Conservation (phyloP, 306 rosid genomes). For the Malus asiatica region DNA sequence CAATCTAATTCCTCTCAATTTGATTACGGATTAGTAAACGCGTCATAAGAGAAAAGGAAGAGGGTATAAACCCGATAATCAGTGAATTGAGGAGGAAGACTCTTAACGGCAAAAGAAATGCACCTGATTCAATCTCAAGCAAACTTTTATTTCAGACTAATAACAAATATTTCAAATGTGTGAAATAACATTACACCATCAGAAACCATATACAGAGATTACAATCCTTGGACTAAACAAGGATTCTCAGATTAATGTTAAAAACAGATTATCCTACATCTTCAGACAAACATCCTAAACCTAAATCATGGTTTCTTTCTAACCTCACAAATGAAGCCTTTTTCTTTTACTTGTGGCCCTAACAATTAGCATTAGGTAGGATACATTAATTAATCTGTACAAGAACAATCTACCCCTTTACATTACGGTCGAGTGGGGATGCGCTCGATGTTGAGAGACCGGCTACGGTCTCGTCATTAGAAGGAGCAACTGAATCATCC, state of each 20-base stretch:
- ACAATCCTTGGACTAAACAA: neutral
- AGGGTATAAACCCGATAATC: too few species aligned
- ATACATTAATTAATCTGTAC: slow-evolving; percentile 49
- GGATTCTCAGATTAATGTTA: slow-evolving; percentile 5
- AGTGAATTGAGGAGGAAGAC: neutral
- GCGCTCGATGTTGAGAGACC: slow-evolving; percentile 15
- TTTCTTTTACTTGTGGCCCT: slow-evolving; percentile 23
- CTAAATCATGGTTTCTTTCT: slow-evolving; percentile 11
- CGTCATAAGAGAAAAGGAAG: too few species aligned
- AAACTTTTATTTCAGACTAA: slow-evolving; percentile 2
- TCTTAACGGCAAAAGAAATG: neutral
- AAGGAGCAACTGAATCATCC: slow-evolving; percentile 28
- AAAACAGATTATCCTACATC: neutral
- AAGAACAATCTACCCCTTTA: slow-evolving; percentile 32
- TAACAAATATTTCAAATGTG: neutral
- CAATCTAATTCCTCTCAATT: too few species aligned
- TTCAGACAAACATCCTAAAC: neutral
- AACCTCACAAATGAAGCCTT: slow-evolving; percentile 26
- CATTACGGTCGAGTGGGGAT: slow-evolving; percentile 30
- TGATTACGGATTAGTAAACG: too few species aligned
- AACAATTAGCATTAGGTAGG: slow-evolving; percentile 22
- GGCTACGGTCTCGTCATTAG: slow-evolving; percentile 16
- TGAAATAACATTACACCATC: neutral
- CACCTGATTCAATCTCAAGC: neutral
- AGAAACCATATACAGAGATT: neutral